These are phyloP conservation scores for Kwoniella botswanensis DNA, from an alignment of 768 basidiomycete genomes.

Conservation along the genomic window DNA sequence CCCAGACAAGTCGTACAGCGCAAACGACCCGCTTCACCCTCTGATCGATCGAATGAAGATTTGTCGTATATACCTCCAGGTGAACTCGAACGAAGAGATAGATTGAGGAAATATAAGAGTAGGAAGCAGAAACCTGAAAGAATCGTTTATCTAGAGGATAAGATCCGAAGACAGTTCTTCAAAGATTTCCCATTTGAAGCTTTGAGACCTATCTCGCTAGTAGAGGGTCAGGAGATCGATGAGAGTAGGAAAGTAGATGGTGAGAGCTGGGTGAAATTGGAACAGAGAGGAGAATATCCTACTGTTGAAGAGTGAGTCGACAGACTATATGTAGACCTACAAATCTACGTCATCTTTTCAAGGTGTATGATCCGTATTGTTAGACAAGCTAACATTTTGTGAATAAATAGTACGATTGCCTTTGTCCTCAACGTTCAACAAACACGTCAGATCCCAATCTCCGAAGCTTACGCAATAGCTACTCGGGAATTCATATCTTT, in stretches of 20 bases:
- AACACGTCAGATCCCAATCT: slow-evolving; percentile 68
- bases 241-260: slow-evolving; percentile 60
- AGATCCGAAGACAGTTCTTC: slow-evolving; percentile 87
- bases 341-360: background rate
- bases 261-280: slow-evolving; percentile 73
- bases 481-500: slow-evolving; percentile 86
- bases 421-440: slow-evolving; percentile 80
- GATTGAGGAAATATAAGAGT: slow-evolving; percentile 45
- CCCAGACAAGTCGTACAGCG: slow-evolving; percentile 68
- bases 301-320: slow-evolving; percentile 82
- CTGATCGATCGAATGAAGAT: background rate
- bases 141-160: slow-evolving; percentile 81
- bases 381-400: background rate
- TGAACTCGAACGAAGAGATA: slow-evolving; percentile 35
- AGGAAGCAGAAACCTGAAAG: slow-evolving; percentile 63
- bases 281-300: slow-evolving; percentile 82
- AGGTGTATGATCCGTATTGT: no score
- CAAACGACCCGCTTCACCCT: slow-evolving; percentile 15
- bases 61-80: slow-evolving; percentile 6
- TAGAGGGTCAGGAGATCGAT: slow-evolving; percentile 64
- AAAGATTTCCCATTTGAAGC: slow-evolving; percentile 95
- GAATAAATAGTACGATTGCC: slow-evolving; percentile 68
- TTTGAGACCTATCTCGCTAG: slow-evolving; percentile 75
- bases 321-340: slow-evolving; percentile 3
- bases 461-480: slow-evolving; percentile 78